These are phyloP conservation scores for Hypomyces rosellus DNA, from an alignment of 2,329 filamentous ascomycete species.

Conservation along the genomic window DNA sequence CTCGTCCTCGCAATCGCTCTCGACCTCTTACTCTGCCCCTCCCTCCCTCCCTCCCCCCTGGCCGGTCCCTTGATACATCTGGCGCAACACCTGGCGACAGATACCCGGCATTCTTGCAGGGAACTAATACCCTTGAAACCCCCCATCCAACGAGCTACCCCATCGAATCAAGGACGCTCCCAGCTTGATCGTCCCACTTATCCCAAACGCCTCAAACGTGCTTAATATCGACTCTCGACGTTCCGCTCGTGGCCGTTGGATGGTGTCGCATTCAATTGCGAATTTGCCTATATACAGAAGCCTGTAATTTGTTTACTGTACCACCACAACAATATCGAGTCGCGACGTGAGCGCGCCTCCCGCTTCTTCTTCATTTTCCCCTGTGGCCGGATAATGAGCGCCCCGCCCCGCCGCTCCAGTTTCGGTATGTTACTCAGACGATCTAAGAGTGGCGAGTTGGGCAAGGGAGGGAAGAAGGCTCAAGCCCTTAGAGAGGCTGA, in stretches of 20 bases:
- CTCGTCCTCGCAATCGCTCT: not conserved
- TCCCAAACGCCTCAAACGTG: conserved; percentile 1
- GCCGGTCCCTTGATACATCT: not conserved
- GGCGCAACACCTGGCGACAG: not conserved
- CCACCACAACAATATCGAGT: not conserved
- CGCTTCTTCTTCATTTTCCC: not conserved
- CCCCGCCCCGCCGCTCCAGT: conserved; percentile 32
- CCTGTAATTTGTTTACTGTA: not conserved
- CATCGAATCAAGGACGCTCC: not conserved
- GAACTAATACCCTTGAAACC: not conserved
- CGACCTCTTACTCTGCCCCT: too few relatives aligned
- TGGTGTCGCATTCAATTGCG: not conserved
- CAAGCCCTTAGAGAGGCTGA: conserved; percentile 47
- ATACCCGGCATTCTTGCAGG: not conserved
- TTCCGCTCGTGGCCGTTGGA: not conserved
- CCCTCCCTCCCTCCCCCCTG: too few relatives aligned
- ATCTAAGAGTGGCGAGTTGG: conserved; percentile 61
- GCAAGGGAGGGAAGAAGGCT: conserved; percentile 53
- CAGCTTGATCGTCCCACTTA: not conserved
- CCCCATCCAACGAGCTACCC: not conserved
- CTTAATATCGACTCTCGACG: not conserved
- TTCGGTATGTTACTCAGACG: conserved; percentile 59
- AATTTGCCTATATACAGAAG: not conserved
- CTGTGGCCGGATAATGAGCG: conserved; percentile 19
- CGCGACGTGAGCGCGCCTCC: not conserved